A percentile compares a stretch with the other conserved stretches of the same genome.
Conservation (phyloP, 2,329 filamentous ascomycete species). For the Grosmannia serpens region DNA sequence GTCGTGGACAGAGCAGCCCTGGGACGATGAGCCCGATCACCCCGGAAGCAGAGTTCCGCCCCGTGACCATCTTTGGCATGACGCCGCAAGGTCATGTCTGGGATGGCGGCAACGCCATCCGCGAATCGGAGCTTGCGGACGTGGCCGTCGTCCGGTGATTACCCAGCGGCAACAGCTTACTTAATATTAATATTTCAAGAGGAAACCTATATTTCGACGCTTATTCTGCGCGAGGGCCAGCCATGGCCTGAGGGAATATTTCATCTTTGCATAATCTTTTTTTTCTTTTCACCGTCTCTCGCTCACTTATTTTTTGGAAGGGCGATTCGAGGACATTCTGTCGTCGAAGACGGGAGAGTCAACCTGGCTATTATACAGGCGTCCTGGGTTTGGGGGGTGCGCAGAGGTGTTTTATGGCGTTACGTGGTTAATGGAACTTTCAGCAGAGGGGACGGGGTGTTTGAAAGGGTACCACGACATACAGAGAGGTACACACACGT, state of each 20-base stretch:
- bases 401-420: background rate
- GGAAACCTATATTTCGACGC: background rate
- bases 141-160: constrained; percentile 28
- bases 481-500: constrained; percentile 6
- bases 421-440: background rate
- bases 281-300: background rate
- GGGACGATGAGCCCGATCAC: constrained; percentile 38
- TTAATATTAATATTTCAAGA: background rate
- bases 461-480: constrained; percentile 1
- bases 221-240: background rate
- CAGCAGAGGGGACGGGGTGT: background rate
- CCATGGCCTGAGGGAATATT: background rate
- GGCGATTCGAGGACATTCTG: background rate
- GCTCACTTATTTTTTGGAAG: background rate
- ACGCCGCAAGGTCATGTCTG: constrained; percentile 26
- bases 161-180: background rate
- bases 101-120: constrained; percentile 23
- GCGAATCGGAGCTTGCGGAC: constrained; percentile 32
- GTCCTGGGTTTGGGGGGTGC: background rate
- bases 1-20: constrained; percentile 36
- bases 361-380: background rate
- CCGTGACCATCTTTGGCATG: constrained; percentile 20
- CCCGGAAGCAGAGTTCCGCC: constrained; percentile 28
- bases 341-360: background rate
- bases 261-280: background rate